A percentile compares a stretch with the other conserved stretches of the same genome.
Evolutionary conservation across 2,329 filamentous ascomycete genomes (phyloP).

Genomic region (Calonectria honghensis): DNA sequence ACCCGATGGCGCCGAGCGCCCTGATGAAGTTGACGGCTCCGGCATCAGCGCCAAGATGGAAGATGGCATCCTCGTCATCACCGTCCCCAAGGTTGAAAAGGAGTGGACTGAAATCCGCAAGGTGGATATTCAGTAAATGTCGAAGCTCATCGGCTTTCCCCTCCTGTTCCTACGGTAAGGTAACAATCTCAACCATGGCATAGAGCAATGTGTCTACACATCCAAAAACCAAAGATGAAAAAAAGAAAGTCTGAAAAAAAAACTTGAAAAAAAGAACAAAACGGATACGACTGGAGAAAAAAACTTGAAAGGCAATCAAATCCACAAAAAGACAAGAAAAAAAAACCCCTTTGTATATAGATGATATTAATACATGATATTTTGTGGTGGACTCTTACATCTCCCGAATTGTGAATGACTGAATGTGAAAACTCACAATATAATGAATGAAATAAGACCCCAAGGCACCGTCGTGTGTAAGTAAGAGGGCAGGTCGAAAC

Average conservation of each 20-base stretch:
- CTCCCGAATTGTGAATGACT: neutral
- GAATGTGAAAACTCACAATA: neutral
- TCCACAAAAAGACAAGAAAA: conserved; percentile 5
- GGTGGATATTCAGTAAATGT: conserved; percentile 72
- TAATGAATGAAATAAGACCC: neutral
- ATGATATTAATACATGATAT: conserved; percentile 32
- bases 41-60: conserved; percentile 85
- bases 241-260: conserved; percentile 24
- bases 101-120: conserved; percentile 79
- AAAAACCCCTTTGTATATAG: conserved; percentile 11
- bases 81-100: conserved; percentile 83
- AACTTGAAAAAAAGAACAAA: conserved; percentile 5
- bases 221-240: conserved; percentile 21
- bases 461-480: neutral
- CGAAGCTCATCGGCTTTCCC: too few species aligned
- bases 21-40: conserved; percentile 78
- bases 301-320: conserved; percentile 1
- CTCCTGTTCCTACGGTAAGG: conserved; percentile 12
- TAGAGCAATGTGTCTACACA: neutral
- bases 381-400: conserved; percentile 28
- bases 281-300: neutral
- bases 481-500: neutral
- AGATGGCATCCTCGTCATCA: conserved; percentile 85
- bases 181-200: conserved; percentile 1
- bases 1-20: conserved; percentile 63